Evolutionary conservation across 1,139 yeast species (phyloP), one percentile per base, ranked within the genome.

Genomic region (Magnusiomyces clavatus): DNA sequence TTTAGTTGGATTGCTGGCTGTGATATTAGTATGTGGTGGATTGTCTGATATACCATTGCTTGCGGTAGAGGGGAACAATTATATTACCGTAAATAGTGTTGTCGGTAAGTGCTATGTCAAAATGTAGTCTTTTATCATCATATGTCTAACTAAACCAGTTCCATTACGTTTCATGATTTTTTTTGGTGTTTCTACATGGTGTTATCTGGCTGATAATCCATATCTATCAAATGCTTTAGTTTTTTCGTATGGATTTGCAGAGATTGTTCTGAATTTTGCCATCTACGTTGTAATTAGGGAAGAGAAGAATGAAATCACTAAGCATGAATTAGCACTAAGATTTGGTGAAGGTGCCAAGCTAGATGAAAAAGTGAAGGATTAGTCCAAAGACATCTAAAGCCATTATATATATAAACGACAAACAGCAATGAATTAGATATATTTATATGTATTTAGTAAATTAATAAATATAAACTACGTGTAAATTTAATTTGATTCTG

Each of bases 101-200:
- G 52, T 54, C 24, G 47, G 56, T 51, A 47, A 40, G 56, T 54
- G 11, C 17, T 24, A 48, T 13, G 12, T 14, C 37, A 16, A 17
- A 31, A 34, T n/a, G 13, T 11, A 6, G 35, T 31, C n/a, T 36
- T 11, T 5, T 3, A 37, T 36, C 56, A 61, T 4, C 56, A 1
- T 20, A 8, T 5, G 45, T 48, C 41, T 41, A 45, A 12, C 35
- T 14, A 1, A 14, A 39, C 19, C 34, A 54, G 83, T 86, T 2
- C 95, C 96, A 8, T 60, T 78, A 11, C 77, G 97, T 61, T 69
- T 88, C 52, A 58, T 77, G 11, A 58, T 75, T 4, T 81, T 75
- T 62, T 86, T 89, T 62, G 63, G 64, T 66, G 44, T 81, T 72
- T 46, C 70, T 64, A 52, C 66, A 71, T 75, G 70, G 59, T 58